Percentiles rank a stretch among this genome's conserved stretches.
These are phyloP conservation scores for Phytophthora cactorum DNA, from an alignment of 352 stramenopile genomes.

Conservation along the genomic window DNA sequence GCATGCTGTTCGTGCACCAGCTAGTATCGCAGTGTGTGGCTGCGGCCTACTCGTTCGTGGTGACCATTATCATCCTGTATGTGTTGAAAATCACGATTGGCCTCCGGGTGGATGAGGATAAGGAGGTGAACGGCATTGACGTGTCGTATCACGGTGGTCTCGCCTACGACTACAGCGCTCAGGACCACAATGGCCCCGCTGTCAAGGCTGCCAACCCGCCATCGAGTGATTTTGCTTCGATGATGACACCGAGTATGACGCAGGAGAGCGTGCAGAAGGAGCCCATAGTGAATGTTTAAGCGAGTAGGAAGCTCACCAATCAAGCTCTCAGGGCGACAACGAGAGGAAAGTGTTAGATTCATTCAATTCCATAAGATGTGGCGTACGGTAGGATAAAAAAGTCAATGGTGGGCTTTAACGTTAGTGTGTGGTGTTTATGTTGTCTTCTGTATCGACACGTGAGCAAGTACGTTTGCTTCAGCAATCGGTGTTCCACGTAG, in stretches of 20 bases:
- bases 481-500: neutral
- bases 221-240: constrained; percentile 25
- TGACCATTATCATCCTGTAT: constrained; percentile 74
- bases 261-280: constrained; percentile 25
- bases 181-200: constrained; percentile 19
- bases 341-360: constrained; percentile 12
- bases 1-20: constrained; percentile 56
- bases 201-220: constrained; percentile 16
- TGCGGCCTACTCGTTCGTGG: constrained; percentile 69
- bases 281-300: constrained; percentile 34
- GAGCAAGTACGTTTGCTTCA: neutral
- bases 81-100: constrained; percentile 74
- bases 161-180: constrained; percentile 62
- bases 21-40: constrained; percentile 58
- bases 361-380: constrained; percentile 9
- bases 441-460: neutral
- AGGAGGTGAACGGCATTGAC: constrained; percentile 82
- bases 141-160: constrained; percentile 79
- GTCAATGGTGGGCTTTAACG: constrained; percentile 9
- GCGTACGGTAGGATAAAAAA: constrained; percentile 1
- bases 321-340: neutral
- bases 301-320: constrained; percentile 2
- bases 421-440: neutral
- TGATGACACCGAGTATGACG: constrained; percentile 25
- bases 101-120: constrained; percentile 76